Conservation (phyloP, 2,329 filamentous ascomycete species). For the Colletotrichum caudatum region DNA sequence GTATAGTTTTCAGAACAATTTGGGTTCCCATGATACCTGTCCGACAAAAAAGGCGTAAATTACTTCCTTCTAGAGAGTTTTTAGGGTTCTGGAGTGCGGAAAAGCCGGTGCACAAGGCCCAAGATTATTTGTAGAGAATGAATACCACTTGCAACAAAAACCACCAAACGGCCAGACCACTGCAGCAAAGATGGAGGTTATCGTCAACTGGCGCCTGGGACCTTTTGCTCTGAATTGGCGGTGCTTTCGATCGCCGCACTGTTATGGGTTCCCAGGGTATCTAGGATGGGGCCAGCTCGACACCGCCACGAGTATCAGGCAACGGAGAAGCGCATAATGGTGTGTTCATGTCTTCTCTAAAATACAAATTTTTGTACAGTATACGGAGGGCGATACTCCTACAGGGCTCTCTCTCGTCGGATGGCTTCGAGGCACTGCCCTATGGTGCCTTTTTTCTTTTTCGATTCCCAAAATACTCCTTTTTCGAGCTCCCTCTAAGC, state of each 20-base stretch:
- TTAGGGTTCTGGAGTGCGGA: slow-evolving; percentile 31
- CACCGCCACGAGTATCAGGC: neutral
- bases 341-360: slow-evolving; percentile 38
- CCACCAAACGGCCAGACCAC: neutral
- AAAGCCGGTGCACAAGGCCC: slow-evolving; percentile 33
- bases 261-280: no score
- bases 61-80: slow-evolving; percentile 36
- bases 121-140: slow-evolving; percentile 40
- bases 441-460: slow-evolving; percentile 15
- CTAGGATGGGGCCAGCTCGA: neutral
- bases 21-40: slow-evolving; percentile 42
- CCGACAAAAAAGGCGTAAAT: slow-evolving; percentile 40
- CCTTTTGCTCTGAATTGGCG: no score
- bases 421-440: slow-evolving; percentile 11
- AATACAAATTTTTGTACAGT: slow-evolving; percentile 41
- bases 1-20: slow-evolving; percentile 40
- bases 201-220: neutral
- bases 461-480: slow-evolving; percentile 6
- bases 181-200: neutral
- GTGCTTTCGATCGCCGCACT: neutral
- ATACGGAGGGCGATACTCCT: slow-evolving; percentile 25
- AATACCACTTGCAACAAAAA: slow-evolving; percentile 25
- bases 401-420: slow-evolving; percentile 10
- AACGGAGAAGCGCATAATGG: slow-evolving; percentile 19
- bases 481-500: neutral